Conservation (phyloP, 306 rosid species). For the Begonia peltatifolia region DNA sequence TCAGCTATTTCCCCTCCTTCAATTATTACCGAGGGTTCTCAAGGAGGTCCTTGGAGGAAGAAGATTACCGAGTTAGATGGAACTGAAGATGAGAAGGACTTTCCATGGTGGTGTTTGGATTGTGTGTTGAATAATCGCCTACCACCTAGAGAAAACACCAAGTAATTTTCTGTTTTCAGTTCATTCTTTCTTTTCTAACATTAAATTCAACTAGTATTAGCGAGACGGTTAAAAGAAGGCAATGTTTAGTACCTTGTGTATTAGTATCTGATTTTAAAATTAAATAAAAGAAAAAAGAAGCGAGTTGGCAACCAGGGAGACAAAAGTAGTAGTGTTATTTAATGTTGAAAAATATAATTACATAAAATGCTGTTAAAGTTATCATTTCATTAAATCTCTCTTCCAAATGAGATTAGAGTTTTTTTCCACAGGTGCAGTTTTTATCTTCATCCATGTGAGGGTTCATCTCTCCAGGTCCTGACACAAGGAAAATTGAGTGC, state of each 20-base stretch:
- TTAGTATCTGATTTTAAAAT: no score
- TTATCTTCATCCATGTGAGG: slow-evolving; percentile 93
- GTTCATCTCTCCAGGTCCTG: slow-evolving; percentile 74
- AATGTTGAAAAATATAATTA: no score
- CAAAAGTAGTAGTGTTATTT: no score
- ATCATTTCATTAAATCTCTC: background rate
- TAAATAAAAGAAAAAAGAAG: no score
- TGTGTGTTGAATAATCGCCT: slow-evolving; percentile 77
- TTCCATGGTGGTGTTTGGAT: slow-evolving; percentile 96
- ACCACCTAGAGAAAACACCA: slow-evolving; percentile 94
- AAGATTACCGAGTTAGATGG: slow-evolving; percentile 83
- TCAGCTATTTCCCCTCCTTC: slow-evolving; percentile 77
- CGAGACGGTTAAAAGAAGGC: no score
- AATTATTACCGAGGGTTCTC: slow-evolving; percentile 80
- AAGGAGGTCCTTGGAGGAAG: slow-evolving; percentile 98
- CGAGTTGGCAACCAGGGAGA: no score
- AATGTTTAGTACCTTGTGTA: no score
- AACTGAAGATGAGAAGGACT: slow-evolving; percentile 86
- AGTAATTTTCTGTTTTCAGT: slow-evolving; percentile 33
- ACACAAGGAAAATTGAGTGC: slow-evolving; percentile 98
- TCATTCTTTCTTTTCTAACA: no score
- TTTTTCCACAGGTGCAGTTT: slow-evolving; percentile 68
- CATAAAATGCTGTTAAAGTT: no score
- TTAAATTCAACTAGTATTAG: no score
- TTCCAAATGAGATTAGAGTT: background rate